These are phyloP conservation scores for Excoecaria cochinchinensis DNA, from an alignment of 345 rosid genomes.

Conservation along the genomic window DNA sequence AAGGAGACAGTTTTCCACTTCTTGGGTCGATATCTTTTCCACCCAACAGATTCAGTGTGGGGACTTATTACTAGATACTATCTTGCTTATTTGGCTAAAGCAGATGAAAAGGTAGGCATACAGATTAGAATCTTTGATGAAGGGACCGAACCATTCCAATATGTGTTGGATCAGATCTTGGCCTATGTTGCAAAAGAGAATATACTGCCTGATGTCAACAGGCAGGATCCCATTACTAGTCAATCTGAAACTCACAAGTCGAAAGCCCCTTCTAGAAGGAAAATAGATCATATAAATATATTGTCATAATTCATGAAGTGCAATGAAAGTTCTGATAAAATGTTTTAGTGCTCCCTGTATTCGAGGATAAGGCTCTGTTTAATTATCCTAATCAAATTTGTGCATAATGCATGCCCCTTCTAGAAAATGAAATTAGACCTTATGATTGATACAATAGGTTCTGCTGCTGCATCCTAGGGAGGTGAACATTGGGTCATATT, in stretches of 20 bases:
- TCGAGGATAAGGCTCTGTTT: too few relatives aligned
- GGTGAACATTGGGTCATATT: too few relatives aligned
- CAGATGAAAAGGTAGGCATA: slow-evolving; percentile 27
- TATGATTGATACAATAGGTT: too few relatives aligned
- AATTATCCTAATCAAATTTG: too few relatives aligned
- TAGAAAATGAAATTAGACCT: too few relatives aligned
- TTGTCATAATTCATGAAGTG: too few relatives aligned
- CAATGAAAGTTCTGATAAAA: too few relatives aligned
- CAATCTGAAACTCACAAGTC: slow-evolving; percentile 15
- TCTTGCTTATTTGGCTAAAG: slow-evolving; percentile 22
- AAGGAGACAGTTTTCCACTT: slow-evolving; percentile 29
- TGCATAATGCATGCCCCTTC: too few relatives aligned
- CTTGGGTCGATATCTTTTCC: slow-evolving; percentile 26
- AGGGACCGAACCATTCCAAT: slow-evolving; percentile 22
- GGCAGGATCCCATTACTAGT: slow-evolving; percentile 9
- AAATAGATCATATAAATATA: too few relatives aligned
- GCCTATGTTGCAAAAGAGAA: slow-evolving; percentile 24
- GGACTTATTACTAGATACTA: slow-evolving; percentile 29
- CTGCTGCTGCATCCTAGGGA: too few relatives aligned
- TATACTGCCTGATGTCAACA: slow-evolving; percentile 23
- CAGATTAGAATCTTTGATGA: slow-evolving; percentile 27
- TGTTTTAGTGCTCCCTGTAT: too few relatives aligned
- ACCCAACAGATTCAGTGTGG: slow-evolving; percentile 30
- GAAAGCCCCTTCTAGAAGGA: too few relatives aligned
- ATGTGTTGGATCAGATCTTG: slow-evolving; percentile 30